These are phyloP conservation scores for Leccinum variicolor DNA, from an alignment of 768 basidiomycete species.

Conservation along the genomic window DNA sequence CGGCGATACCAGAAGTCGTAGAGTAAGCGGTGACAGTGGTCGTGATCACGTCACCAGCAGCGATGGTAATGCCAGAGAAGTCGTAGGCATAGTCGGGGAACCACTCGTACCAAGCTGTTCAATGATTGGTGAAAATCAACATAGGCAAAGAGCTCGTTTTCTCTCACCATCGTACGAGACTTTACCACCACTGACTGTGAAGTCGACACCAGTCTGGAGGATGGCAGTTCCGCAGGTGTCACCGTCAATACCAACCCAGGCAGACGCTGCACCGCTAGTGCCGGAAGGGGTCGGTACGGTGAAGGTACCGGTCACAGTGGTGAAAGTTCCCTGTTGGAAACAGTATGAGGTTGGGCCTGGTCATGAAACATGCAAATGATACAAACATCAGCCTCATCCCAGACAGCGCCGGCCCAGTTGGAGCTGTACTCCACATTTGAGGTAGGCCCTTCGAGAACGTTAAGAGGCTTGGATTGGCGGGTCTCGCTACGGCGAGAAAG, in stretches of 20 bases:
- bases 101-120: slow-evolving; percentile 25
- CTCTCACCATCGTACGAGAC: slow-evolving; percentile 9
- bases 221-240: slow-evolving; percentile 2
- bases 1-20: slow-evolving; percentile 15
- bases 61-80: slow-evolving; percentile 7
- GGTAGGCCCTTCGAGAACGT: background rate
- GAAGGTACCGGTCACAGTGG: slow-evolving; percentile 9
- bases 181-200: background rate
- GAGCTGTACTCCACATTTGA: slow-evolving; percentile 10
- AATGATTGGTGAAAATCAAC: background rate
- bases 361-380: background rate
- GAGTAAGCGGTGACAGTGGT: slow-evolving; percentile 18
- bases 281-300: slow-evolving; percentile 6
- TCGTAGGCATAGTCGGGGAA: slow-evolving; percentile 16
- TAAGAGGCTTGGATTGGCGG: slow-evolving; percentile 13
- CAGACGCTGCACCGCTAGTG: background rate
- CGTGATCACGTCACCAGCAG: slow-evolving; percentile 13
- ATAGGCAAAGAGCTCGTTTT: background rate
- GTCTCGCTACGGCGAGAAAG: slow-evolving; percentile 13
- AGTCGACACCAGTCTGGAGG: slow-evolving; percentile 16
- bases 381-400: slow-evolving; percentile 11
- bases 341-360: background rate
- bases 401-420: slow-evolving; percentile 22
- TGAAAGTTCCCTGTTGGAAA: slow-evolving; percentile 10
- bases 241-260: slow-evolving; percentile 20